Evolutionary conservation across 768 basidiomycete genomes (phyloP).

Genomic region (Xerocomus spinulosus): DNA sequence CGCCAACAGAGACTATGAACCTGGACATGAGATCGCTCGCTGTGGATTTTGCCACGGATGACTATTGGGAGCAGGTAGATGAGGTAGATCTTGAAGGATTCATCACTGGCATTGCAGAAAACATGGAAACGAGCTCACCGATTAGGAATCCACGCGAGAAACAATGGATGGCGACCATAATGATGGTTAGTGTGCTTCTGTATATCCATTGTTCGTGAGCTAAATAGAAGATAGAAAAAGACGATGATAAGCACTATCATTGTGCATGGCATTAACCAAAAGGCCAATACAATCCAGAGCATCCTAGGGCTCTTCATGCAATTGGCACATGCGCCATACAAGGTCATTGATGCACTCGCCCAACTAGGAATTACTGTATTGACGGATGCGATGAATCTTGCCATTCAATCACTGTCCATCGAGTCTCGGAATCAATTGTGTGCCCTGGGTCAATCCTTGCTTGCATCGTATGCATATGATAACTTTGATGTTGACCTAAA

Average conservation of each 20-base stretch:
- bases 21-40: neutral
- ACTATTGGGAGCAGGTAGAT: neutral
- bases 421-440: neutral
- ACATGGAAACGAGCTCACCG: too few species aligned
- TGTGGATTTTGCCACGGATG: too few species aligned
- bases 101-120: too few species aligned
- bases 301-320: neutral
- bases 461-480: neutral
- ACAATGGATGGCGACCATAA: too few species aligned
- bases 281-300: neutral
- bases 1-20: neutral
- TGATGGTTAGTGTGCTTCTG: too few species aligned
- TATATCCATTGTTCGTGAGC: too few species aligned
- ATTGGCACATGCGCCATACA: neutral
- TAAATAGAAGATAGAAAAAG: too few species aligned
- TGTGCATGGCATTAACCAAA: neutral
- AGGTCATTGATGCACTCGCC: neutral
- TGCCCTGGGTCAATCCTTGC: neutral
- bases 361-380: neutral
- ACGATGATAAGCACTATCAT: neutral
- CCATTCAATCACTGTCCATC: neutral
- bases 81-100: too few species aligned
- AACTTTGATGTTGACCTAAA: slow-evolving; percentile 1
- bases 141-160: too few species aligned
- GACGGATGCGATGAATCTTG: neutral